Evolutionary conservation across 805 yeast species (phyloP).

Genomic region (Myxozyma geophila): DNA sequence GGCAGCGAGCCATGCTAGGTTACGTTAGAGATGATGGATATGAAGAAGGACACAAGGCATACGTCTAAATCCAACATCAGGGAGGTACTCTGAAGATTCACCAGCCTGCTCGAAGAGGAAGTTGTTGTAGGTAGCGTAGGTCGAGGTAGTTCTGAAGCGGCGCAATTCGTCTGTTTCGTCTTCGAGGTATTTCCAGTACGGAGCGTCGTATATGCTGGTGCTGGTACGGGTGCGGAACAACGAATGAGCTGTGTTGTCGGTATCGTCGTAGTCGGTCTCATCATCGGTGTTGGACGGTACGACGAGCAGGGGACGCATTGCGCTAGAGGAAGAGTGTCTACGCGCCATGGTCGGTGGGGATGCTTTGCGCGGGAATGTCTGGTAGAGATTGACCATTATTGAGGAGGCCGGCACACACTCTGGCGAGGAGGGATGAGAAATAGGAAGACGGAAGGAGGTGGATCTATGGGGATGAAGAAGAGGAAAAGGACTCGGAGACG

Average conservation of each 20-base stretch:
- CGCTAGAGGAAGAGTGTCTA: conserved; percentile 21
- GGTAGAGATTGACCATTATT: conserved; percentile 14
- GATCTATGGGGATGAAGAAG: not conserved
- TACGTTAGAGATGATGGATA: not conserved
- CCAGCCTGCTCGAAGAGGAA: conserved; percentile 26
- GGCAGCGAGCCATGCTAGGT: conserved; percentile 56
- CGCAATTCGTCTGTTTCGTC: conserved; percentile 23
- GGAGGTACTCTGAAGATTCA: conserved; percentile 19
- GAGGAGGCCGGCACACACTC: too few species aligned
- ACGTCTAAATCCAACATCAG: conserved; percentile 31
- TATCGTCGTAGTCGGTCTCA: conserved; percentile 12
- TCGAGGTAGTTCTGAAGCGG: conserved; percentile 22
- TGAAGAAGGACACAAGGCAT: not conserved
- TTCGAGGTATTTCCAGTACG: conserved; percentile 22
- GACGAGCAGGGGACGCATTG: conserved; percentile 16
- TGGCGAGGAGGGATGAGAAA: not conserved
- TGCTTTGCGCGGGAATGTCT: conserved; percentile 20
- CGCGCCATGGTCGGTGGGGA: not conserved
- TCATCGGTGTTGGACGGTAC: conserved; percentile 2
- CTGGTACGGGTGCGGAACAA: conserved; percentile 20
- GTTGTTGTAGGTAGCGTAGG: conserved; percentile 27
- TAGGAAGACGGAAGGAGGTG: not conserved
- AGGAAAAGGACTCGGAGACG: not conserved
- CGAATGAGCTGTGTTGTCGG: conserved; percentile 9
- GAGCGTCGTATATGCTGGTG: conserved; percentile 17